Base-by-base conservation (phyloP, 2,329 filamentous ascomycete genomes). In the Colletotrichum sp. region DNA sequence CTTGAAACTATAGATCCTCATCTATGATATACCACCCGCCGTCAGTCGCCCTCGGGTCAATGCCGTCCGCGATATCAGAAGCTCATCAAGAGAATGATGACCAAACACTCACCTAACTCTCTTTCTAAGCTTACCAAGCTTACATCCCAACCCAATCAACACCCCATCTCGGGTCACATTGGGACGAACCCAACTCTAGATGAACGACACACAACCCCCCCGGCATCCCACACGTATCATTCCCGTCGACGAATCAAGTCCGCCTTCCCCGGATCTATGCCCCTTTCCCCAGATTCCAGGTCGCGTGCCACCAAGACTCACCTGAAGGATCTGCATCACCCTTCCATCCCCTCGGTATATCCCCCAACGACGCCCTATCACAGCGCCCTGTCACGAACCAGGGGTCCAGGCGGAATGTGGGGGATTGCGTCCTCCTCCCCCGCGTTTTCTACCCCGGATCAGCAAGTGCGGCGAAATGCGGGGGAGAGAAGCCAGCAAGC, bases 11-110 rank as follows among this genome's bases (percentile, higher is more conserved):
- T 52, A 52, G 44, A 52, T 52, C 44, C 3, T 52, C 44, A 22
- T 52, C n/a, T 52, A 52, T 52, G 3, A 52, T 52, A 52, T 52
- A 52, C 11, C 11, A 25, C 11, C 11, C 44, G n/a, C 44, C 6
- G n/a, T 22, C n/a, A 0, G 13, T 22, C 6, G 5, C 1, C 4
- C 11, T 52, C 44, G 44, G 44, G 44, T 22, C 11, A 52, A 52
- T 13, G n/a, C n/a, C 4, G 11, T 11, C 44, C 44, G 44, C n/a
- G 11, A 52, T 22, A 22, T 22, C 44, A 52, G 3, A 1, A 25
- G 2, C 6, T 13, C 11, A 13, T 1, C 12, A 2, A 7, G 6
- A 52, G 2, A 0, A 1, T 8, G 44, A 52, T 52, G 44, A 52
- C 44, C 44, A 52, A 22, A 52, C n/a, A 22, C 44, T 52, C 44